A percentile compares a stretch with the other conserved stretches of the same genome.
Evolutionary conservation across 2,329 filamentous ascomycete species (phyloP).

Genomic region (Aureobasidium mangrovei): DNA sequence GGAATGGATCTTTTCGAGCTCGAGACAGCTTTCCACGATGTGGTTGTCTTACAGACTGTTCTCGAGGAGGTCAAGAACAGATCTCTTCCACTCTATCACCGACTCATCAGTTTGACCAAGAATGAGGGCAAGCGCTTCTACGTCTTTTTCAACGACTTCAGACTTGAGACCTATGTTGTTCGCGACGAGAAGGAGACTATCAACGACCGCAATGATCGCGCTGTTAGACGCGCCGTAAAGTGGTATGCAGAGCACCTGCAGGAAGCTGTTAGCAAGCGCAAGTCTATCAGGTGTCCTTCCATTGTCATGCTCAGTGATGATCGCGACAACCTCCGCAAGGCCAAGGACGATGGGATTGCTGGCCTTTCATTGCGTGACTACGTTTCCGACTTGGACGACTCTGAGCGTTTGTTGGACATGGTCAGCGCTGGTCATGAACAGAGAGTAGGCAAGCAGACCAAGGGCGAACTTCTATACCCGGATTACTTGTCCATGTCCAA

Average conservation of each 20-base stretch:
- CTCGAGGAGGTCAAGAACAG: conserved; percentile 92
- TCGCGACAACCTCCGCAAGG: conserved; percentile 74
- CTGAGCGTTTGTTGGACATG: conserved; percentile 84
- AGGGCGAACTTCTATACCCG: conserved; percentile 68
- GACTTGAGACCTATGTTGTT: conserved; percentile 77
- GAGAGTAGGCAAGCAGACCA: conserved; percentile 54
- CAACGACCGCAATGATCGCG: conserved; percentile 93
- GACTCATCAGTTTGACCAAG: conserved; percentile 79
- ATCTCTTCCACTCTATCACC: conserved; percentile 89
- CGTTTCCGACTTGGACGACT: conserved; percentile 73
- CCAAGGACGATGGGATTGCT: conserved; percentile 63
- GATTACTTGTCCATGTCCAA: conserved; percentile 85
- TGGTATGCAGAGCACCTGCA: conserved; percentile 85
- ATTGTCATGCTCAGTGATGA: conserved; percentile 95
- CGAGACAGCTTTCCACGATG: conserved; percentile 84
- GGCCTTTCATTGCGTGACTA: conserved; percentile 63
- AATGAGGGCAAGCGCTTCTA: conserved; percentile 97
- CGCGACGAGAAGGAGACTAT: conserved; percentile 73
- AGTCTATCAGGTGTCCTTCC: conserved; percentile 53
- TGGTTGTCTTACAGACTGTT: conserved; percentile 92
- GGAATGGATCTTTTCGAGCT: conserved; percentile 97
- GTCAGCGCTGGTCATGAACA: conserved; percentile 70
- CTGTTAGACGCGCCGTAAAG: conserved; percentile 72
- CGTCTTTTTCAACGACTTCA: conserved; percentile 98
- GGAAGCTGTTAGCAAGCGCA: conserved; percentile 48